phyloP scores from a whole-genome alignment of 805 yeast genomes.

The Zygotorulaspora sp. region DNA sequence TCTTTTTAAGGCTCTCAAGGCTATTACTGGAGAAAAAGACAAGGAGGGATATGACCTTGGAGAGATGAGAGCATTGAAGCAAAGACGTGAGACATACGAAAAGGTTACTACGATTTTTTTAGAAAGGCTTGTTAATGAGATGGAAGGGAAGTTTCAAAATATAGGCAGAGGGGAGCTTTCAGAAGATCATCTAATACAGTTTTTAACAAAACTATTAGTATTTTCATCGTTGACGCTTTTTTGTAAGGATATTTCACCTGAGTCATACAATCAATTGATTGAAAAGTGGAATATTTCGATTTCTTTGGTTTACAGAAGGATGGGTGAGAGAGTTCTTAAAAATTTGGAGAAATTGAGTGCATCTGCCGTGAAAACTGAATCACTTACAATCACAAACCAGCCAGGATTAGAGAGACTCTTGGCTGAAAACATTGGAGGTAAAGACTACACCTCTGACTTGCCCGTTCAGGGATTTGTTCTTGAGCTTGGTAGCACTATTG shows the following conservation, averaged over 20 bases:
- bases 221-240: conserved; percentile 51
- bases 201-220: conserved; percentile 40
- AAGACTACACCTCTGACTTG: conserved; percentile 6
- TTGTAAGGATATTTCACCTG: conserved; percentile 51
- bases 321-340: conserved; percentile 16
- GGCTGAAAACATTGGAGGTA: neutral
- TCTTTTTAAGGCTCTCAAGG: conserved; percentile 59
- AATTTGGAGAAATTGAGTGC: conserved; percentile 1
- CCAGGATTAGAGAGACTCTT: conserved; percentile 6
- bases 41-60: conserved; percentile 46
- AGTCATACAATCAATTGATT: conserved; percentile 43
- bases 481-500: conserved; percentile 14
- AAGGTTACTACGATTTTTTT: conserved; percentile 49
- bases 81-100: conserved; percentile 59
- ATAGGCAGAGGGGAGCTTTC: conserved; percentile 34
- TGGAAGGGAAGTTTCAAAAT: conserved; percentile 41
- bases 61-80: conserved; percentile 66
- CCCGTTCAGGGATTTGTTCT: conserved; percentile 6
- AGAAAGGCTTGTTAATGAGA: conserved; percentile 41
- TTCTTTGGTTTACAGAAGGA: conserved; percentile 35
- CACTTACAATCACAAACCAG: conserved; percentile 4
- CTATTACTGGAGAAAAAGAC: conserved; percentile 49
- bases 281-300: conserved; percentile 39
- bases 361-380: conserved; percentile 1
- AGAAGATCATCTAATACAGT: conserved; percentile 29